A percentile compares a stretch with the other conserved stretches of the same genome.
Conservation (phyloP, 2,329 filamentous ascomycete genomes). For the Fusarium subglutinans region DNA sequence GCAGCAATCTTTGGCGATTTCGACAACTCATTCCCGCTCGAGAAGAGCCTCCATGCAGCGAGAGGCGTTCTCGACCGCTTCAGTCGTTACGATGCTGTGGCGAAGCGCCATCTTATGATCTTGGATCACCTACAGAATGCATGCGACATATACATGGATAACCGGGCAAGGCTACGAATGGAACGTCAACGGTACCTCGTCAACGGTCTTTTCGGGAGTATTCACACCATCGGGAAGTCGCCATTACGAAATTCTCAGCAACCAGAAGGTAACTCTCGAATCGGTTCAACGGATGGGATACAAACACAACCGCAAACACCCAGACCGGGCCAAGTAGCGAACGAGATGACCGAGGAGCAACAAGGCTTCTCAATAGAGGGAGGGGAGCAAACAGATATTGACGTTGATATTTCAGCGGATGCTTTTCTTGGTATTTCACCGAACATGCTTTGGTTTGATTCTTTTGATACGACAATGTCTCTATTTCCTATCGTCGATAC, state of each 20-base stretch:
- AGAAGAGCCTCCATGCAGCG: constrained; percentile 38
- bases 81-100: constrained; percentile 27
- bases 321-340: not conserved
- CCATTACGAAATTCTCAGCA: not conserved
- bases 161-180: constrained; percentile 35
- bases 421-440: constrained; percentile 38
- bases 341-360: constrained; percentile 2
- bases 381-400: constrained; percentile 19
- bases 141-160: constrained; percentile 38
- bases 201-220: constrained; percentile 37
- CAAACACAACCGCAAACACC: constrained; percentile 4
- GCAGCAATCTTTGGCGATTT: constrained; percentile 57
- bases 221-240: constrained; percentile 34
- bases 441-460: constrained; percentile 41
- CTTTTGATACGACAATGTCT: constrained; percentile 41
- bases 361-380: not conserved
- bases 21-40: constrained; percentile 47
- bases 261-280: not conserved
- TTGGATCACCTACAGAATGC: constrained; percentile 38
- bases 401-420: constrained; percentile 20
- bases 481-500: constrained; percentile 40
- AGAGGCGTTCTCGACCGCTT: constrained; percentile 40
- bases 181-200: constrained; percentile 37
- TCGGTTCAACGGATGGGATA: not conserved
- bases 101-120: constrained; percentile 37